Percentiles rank a stretch among this genome's conserved stretches.
Conservation (phyloP, 768 basidiomycete genomes). For the Rubroboletus pulcherrimus region DNA sequence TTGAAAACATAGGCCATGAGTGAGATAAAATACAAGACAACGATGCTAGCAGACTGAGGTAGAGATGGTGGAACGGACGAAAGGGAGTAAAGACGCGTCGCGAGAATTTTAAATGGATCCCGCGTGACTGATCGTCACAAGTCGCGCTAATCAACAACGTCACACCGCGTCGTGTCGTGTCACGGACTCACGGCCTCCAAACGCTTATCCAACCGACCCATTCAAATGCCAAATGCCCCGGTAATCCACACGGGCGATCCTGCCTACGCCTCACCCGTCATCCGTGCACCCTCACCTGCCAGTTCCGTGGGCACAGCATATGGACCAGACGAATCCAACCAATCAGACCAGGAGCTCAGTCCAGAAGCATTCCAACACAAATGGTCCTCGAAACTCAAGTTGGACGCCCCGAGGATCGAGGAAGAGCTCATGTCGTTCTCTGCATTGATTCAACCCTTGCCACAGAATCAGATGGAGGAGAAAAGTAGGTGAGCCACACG, state of each 20-base stretch:
- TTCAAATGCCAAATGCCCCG: constrained; percentile 27
- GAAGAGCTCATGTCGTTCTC: constrained; percentile 34
- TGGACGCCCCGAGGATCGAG: constrained; percentile 35
- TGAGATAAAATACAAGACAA: constrained; percentile 6
- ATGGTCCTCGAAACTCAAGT: constrained; percentile 31
- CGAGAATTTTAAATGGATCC: constrained; percentile 28
- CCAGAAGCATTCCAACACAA: constrained; percentile 37
- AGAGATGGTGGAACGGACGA: constrained; percentile 25
- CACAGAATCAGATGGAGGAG: constrained; percentile 35
- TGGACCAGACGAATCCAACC: constrained; percentile 42
- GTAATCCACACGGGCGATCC: constrained; percentile 33
- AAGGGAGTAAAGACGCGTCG: constrained; percentile 24
- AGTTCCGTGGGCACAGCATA: constrained; percentile 48
- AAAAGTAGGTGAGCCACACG: constrained; percentile 31
- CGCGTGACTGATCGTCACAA: constrained; percentile 29
- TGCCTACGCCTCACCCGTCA: constrained; percentile 43
- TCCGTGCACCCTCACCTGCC: constrained; percentile 44
- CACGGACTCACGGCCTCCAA: neutral
- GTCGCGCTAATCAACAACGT: constrained; percentile 32
- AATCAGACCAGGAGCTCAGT: constrained; percentile 37
- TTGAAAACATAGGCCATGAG: constrained; percentile 54
- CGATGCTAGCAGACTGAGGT: neutral
- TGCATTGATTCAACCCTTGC: constrained; percentile 32
- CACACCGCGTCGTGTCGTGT: constrained; percentile 27
- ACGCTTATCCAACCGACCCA: neutral